Conservation (phyloP, 2,329 filamentous ascomycete genomes). For the Hirsutella thompsonii region DNA sequence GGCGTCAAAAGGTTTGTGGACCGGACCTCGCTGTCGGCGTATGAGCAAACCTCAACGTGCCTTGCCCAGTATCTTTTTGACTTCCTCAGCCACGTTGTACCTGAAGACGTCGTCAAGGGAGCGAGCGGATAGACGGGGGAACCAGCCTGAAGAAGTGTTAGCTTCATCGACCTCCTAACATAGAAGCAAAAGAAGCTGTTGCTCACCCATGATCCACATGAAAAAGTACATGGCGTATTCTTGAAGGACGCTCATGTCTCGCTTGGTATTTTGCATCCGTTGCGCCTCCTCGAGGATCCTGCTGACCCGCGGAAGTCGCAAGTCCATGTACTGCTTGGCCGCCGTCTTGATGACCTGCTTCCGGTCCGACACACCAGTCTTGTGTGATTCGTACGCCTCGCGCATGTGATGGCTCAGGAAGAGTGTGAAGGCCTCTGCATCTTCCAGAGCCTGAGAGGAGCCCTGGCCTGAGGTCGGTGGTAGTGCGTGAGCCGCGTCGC, state of each 20-base stretch:
- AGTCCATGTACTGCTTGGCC: conserved; percentile 8
- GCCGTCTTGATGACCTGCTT: conserved; percentile 7
- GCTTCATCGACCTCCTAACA: too few relatives aligned
- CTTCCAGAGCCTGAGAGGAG: conserved; percentile 9
- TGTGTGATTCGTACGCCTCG: not conserved
- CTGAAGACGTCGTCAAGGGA: conserved; percentile 2
- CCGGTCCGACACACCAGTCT: not conserved
- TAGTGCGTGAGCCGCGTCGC: conserved; percentile 11
- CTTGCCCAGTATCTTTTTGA: conserved; percentile 5
- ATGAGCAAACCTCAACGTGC: not conserved
- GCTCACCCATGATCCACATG: conserved; percentile 8
- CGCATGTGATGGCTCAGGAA: conserved; percentile 7
- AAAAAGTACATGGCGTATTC: conserved; percentile 10
- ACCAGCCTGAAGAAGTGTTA: conserved; percentile 5
- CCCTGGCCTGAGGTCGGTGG: conserved; percentile 10
- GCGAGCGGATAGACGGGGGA: conserved; percentile 5
- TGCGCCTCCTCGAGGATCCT: conserved; percentile 6
- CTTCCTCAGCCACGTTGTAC: conserved; percentile 9
- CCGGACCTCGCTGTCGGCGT: too few relatives aligned
- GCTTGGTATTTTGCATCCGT: conserved; percentile 6
- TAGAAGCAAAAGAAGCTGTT: too few relatives aligned
- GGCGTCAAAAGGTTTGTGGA: too few relatives aligned
- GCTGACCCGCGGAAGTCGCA: conserved; percentile 8
- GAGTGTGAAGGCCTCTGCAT: conserved; percentile 8
- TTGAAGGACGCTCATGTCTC: conserved; percentile 6